Base-by-base conservation (phyloP, 2,329 filamentous ascomycete genomes). In the Xylariales sp. region DNA sequence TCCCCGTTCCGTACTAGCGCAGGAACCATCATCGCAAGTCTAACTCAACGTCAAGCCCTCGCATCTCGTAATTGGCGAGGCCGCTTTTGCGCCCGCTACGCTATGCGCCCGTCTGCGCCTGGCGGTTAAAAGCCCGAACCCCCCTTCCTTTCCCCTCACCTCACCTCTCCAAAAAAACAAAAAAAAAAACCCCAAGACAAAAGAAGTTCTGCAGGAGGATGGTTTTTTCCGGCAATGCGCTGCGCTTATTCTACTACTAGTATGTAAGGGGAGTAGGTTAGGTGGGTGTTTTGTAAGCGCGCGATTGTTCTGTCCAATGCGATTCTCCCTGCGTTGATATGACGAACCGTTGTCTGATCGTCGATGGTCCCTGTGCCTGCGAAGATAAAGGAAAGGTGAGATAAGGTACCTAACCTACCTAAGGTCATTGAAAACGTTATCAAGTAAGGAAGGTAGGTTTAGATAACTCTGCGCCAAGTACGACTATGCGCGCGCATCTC, bases 1-100 rank as follows among this genome's bases (percentile, higher is more conserved):
- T 4, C 41, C 55, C 48, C 18, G 45, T 53, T 56, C n/a, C 53
- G 23, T 34, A 49, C 41, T 67, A 69, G 67, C 64, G 59, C 59
- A 57, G 53, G 52, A 59, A 66, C 53, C 58, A 39, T 39, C 45
- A 63, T 62, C 58, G 36, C 64, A 63, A 68, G 67, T 67, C 67
- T 69, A 69, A 69, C 60, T 69, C 64, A 46, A 69, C 64, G 64
- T 57, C 67, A 66, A 16, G 39, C 36, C 10, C 39, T 49, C 48
- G 28, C 39, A 12, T 49, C 28, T 18, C 45, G 23, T 41, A 12
- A 55, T 56, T 45, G 39, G 54, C 39, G 39, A 28, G 36, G 36
- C 23, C 3, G 5, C 36, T 61, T 59, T 55, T 52, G 61, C 50
- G 65, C 49, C 56, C 50, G 30, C 45, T 68, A 53, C 57, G 62